Evolutionary conservation across 176 grass and related monocot species (phyloP), one percentile per base, ranked within the genome.

Genomic region (Juncus inflexus): DNA sequence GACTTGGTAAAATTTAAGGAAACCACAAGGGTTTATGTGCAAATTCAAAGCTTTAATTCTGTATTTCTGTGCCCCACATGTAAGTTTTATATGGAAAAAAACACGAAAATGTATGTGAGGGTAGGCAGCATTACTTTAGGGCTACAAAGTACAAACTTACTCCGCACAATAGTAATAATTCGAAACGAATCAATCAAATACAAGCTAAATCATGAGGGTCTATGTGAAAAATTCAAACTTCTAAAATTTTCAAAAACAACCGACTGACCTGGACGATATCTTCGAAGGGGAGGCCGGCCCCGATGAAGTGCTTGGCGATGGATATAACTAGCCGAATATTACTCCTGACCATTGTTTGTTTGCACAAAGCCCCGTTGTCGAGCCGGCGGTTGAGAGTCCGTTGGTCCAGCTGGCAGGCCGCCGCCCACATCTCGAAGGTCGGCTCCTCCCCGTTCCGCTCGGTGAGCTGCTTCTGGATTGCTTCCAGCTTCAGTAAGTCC

Each of bases 271-370:
- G 94, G 72, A 97, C 84, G 72, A 97, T 87, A 84, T 91, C 88
- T 64, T 82, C 70, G 40, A 86, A 79, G 12, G 83, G 65, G 64
- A 83, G 76, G 47, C 80, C 77, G 7, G 77, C 74, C 38, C 82
- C 79, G 63, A 80, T 70, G 41, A 81, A 84, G 58, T 81, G 81
- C 74, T 66, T 97, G 37, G 94, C 94, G 55, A 97, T 92, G 11
- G 94, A 97, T 37, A 92, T 83, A 36, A 97, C 94, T 35, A 97
- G 94, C 1, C 88, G 70, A 52, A 91, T 86, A 9, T 97, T 97
- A 50, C 84, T 86, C 63, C 63, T 80, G 51, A 97, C 79, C 88
- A 97, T 97, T 60, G 47, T 86, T 49, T 91, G 84, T 60, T 89
- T 91, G 82, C 83, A 97, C 55, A 71, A 73, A 11, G 62, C 66